Conservation (phyloP, 495 filamentous ascomycete species). For the Penicillium riverlandense region DNA sequence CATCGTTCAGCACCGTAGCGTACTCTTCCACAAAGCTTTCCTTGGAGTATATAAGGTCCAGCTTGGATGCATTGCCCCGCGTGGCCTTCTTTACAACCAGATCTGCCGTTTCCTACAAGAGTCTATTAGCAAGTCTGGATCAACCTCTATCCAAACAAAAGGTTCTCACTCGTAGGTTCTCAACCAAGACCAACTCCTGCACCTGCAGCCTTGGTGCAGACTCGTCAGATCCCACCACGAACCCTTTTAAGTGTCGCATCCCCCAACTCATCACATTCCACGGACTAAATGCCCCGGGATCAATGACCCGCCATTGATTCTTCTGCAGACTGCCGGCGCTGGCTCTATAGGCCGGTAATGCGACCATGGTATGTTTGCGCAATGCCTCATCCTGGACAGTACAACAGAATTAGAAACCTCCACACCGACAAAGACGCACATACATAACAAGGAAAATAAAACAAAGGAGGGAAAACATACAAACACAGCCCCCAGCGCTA, state of each 20-base stretch:
- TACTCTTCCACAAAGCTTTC: slow-evolving; percentile 56
- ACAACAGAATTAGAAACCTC: background rate
- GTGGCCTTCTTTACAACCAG: slow-evolving; percentile 38
- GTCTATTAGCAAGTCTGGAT: background rate
- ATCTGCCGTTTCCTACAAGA: slow-evolving; percentile 35
- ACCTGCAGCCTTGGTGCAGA: slow-evolving; percentile 23
- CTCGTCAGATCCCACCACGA: slow-evolving; percentile 39
- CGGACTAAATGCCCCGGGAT: slow-evolving; percentile 37
- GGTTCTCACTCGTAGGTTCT: slow-evolving; percentile 43
- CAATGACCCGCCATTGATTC: slow-evolving; percentile 51
- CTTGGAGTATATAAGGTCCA: slow-evolving; percentile 62
- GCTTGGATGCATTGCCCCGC: slow-evolving; percentile 27
- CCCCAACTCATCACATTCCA: slow-evolving; percentile 70
- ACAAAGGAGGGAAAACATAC: slow-evolving; percentile 26
- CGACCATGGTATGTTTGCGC: slow-evolving; percentile 57
- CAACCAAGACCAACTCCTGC: slow-evolving; percentile 43
- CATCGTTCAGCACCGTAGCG: slow-evolving; percentile 40
- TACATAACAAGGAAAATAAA: background rate
- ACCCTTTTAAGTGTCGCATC: slow-evolving; percentile 58
- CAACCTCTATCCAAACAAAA: background rate
- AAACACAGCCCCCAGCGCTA: slow-evolving; percentile 75
- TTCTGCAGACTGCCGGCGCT: slow-evolving; percentile 46
- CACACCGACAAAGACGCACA: too few species aligned
- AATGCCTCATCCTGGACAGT: slow-evolving; percentile 57
- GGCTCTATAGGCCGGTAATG: slow-evolving; percentile 53